phyloP scores from a whole-genome alignment of 2,329 filamentous ascomycete species.

The Penicillium sp. region DNA sequence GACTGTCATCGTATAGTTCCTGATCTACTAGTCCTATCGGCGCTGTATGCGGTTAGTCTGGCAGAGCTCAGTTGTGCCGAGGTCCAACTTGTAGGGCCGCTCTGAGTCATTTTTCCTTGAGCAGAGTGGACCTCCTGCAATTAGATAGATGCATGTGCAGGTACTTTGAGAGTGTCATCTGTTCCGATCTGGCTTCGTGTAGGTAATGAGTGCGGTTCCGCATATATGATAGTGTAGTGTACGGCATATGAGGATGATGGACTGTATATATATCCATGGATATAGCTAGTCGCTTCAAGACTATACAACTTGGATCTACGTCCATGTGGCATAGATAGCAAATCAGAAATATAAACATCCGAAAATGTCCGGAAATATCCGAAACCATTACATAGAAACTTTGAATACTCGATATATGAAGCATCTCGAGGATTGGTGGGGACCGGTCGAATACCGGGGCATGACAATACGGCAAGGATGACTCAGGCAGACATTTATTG shows the following conservation, averaged over 20 bases:
- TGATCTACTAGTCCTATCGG: constrained; percentile 3
- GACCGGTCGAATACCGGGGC: constrained; percentile 24
- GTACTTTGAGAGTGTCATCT: not conserved
- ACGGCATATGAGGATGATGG: not conserved
- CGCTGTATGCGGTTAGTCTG: constrained; percentile 6
- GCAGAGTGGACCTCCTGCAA: constrained; percentile 2
- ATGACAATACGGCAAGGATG: constrained; percentile 20
- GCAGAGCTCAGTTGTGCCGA: constrained; percentile 17
- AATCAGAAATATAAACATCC: not conserved
- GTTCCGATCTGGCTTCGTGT: constrained; percentile 19
- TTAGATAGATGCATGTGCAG: constrained; percentile 4
- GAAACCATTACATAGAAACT: not conserved
- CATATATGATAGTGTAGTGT: not conserved
- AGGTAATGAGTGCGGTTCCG: not conserved
- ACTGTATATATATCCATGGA: too few relatives aligned
- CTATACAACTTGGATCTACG: not conserved
- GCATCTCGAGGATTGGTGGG: constrained; percentile 10
- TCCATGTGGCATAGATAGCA: not conserved
- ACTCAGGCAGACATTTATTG: constrained; percentile 10
- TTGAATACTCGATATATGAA: not conserved
- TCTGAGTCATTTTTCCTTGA: constrained; percentile 17
- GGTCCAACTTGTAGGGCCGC: constrained; percentile 17
- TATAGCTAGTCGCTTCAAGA: not conserved
- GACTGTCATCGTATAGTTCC: not conserved
- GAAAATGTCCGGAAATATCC: not conserved